Evolutionary conservation across 2,329 filamentous ascomycete species (phyloP), one percentile per base, ranked within the genome.

Genomic region (Fusarium sp.): DNA sequence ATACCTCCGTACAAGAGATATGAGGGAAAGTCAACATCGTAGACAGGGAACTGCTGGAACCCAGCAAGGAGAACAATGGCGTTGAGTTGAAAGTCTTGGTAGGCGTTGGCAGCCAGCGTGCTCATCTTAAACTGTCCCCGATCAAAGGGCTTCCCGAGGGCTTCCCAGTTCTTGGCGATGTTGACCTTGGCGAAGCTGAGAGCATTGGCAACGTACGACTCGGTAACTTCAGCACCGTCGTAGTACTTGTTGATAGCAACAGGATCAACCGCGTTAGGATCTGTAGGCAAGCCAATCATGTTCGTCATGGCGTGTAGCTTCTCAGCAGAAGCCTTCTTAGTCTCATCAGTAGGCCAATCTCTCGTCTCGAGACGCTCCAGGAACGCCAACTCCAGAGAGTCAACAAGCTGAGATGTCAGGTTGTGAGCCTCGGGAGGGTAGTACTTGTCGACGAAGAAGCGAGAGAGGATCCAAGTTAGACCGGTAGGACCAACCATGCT

Each of bases 1-100:
- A 93, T 92, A 1, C 89, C 89, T n/a, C 91, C 92, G 78, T 93
- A 94, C 11, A 87, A 87, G 40, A 93, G 81, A 74, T 93, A 94
- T 27, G 88, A 82, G 0, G 92, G 92, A 1, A 92, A 85, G 6
- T 87, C 82, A 12, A 88, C 86, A 67, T 92, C 88, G 76, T 93
- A 93, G 2, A 91, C 84, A 0, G 92, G 91, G 4, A 89, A 88
- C 78, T 93, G 92, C 87, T 92, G 90, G 65, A 93, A 92, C 0
- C 90, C 92, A 1, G 70, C 62, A 1, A 65, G 24, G 1, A 94
- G 92, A 5, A 91, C 88, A 53, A 93, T 93, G 75, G 91, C 88
- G 75, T 93, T 93, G n/a, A 87, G 87, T 0, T 87, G 85, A 31
- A 87, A 88, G 71, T 90, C 89, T 79, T 93, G 92, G 74, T 91